Evolutionary conservation across 1,139 yeast genomes (phyloP).

Genomic region (Candida gigantensis): DNA sequence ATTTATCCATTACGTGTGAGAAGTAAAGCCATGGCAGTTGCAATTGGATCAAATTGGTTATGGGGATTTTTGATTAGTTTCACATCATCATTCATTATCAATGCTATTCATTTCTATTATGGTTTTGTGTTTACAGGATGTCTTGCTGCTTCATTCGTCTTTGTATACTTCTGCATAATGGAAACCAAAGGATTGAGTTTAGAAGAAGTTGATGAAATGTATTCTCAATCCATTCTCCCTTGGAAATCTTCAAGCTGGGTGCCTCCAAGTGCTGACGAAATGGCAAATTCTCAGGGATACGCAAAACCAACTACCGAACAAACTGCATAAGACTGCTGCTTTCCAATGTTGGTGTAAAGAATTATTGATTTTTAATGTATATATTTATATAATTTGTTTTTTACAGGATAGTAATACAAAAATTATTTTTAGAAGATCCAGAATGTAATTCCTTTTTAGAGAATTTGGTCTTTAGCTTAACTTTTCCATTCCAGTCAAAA

Average conservation of each 20-base stretch:
- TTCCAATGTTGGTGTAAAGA: not conserved
- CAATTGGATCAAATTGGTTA: constrained; percentile 77
- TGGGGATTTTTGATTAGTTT: constrained; percentile 77
- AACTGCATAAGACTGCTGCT: constrained; percentile 8
- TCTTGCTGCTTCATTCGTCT: constrained; percentile 54
- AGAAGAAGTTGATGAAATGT: constrained; percentile 70
- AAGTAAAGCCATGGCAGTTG: constrained; percentile 76
- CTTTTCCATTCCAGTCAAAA: constrained; percentile 48
- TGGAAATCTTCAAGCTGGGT: constrained; percentile 49
- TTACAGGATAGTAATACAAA: constrained; percentile 41
- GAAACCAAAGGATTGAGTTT: constrained; percentile 68
- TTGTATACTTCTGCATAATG: constrained; percentile 57
- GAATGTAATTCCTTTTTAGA: constrained; percentile 50
- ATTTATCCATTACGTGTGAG: constrained; percentile 77
- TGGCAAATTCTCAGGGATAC: constrained; percentile 35
- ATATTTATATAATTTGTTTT: not conserved
- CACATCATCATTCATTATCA: constrained; percentile 69
- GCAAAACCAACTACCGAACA: constrained; percentile 28
- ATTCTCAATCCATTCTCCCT: constrained; percentile 43
- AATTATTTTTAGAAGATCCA: constrained; percentile 64
- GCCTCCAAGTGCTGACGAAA: constrained; percentile 36
- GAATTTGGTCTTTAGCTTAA: constrained; percentile 16
- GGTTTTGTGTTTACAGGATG: constrained; percentile 80
- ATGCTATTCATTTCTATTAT: constrained; percentile 47
- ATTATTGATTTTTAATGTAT: constrained; percentile 1